Evolutionary conservation across 179 eudicot species (phyloP).

Genomic region (Dionaea muscipula): DNA sequence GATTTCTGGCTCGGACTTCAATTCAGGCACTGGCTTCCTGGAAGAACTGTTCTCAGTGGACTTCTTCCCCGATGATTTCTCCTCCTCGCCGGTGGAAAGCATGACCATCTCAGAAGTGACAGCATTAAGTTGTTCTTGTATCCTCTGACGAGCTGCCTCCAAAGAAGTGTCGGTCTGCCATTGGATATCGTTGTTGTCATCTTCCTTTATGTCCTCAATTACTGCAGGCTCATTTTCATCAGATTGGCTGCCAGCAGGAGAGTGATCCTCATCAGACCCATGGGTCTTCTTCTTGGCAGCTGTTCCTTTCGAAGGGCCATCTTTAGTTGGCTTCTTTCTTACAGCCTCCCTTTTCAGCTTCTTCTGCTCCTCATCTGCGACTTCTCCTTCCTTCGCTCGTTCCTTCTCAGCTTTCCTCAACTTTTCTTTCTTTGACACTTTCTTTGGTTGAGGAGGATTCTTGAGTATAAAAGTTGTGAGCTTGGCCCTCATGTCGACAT

Average conservation of each 20-base stretch:
- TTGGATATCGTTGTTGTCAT: slow-evolving; percentile 39
- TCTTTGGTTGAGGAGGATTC: slow-evolving; percentile 68
- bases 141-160: slow-evolving; percentile 55
- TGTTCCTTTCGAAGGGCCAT: slow-evolving; percentile 24
- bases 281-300: slow-evolving; percentile 50
- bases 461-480: slow-evolving; percentile 68
- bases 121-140: slow-evolving; percentile 64
- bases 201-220: slow-evolving; percentile 21
- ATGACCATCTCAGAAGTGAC: slow-evolving; percentile 79
- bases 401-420: slow-evolving; percentile 83
- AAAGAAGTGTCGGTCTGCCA: slow-evolving; percentile 80
- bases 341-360: slow-evolving; percentile 40
- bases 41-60: slow-evolving; percentile 35
- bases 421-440: slow-evolving; percentile 60
- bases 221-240: slow-evolving; percentile 28
- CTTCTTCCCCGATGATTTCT: slow-evolving; percentile 29
- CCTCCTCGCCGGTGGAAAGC: slow-evolving; percentile 45
- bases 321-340: slow-evolving; percentile 45
- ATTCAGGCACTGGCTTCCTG: slow-evolving; percentile 26
- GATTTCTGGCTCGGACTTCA: slow-evolving; percentile 20
- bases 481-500: slow-evolving; percentile 78
- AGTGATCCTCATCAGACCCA: slow-evolving; percentile 63
- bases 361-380: slow-evolving; percentile 67
- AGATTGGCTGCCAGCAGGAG: slow-evolving; percentile 40
- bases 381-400: slow-evolving; percentile 74